These are phyloP conservation scores for Suillus weaverae DNA, from an alignment of 768 basidiomycete species.

Conservation along the genomic window DNA sequence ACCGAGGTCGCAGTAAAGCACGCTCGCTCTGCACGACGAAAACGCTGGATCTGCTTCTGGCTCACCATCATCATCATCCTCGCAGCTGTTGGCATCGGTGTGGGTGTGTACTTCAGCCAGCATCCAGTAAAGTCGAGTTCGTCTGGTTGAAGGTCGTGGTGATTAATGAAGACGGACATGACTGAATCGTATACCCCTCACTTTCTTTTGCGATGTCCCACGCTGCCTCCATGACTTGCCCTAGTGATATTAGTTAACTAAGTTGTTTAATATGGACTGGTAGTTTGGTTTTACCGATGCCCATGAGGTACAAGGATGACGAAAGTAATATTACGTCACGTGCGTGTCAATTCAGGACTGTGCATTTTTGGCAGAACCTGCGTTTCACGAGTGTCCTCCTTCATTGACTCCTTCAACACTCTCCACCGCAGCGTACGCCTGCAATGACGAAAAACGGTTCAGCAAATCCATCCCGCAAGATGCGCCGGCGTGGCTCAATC, in stretches of 20 bases:
- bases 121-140: slow-evolving; percentile 3
- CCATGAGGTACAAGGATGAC: not conserved
- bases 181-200: not conserved
- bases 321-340: slow-evolving; percentile 4
- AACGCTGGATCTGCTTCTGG: slow-evolving; percentile 85
- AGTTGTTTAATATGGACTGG: not conserved
- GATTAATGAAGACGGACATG: not conserved
- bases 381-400: not conserved
- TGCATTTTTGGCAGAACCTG: not conserved
- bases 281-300: not conserved
- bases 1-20: slow-evolving; percentile 68
- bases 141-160: slow-evolving; percentile 5
- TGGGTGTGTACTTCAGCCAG: slow-evolving; percentile 30
- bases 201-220: not conserved
- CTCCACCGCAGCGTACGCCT: not conserved
- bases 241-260: not conserved
- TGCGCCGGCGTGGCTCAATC: slow-evolving; percentile 54
- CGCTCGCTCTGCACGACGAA: slow-evolving; percentile 70
- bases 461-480: slow-evolving; percentile 27
- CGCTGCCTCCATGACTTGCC: not conserved
- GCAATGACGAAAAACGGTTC: slow-evolving; percentile 23
- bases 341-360: not conserved
- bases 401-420: not conserved
- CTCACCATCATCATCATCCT: slow-evolving; percentile 59
- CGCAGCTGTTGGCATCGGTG: slow-evolving; percentile 36